Evolutionary conservation across 371 early-diverging fungal genomes (phyloP).

Genomic region (Syncephalastrum monosporum): DNA sequence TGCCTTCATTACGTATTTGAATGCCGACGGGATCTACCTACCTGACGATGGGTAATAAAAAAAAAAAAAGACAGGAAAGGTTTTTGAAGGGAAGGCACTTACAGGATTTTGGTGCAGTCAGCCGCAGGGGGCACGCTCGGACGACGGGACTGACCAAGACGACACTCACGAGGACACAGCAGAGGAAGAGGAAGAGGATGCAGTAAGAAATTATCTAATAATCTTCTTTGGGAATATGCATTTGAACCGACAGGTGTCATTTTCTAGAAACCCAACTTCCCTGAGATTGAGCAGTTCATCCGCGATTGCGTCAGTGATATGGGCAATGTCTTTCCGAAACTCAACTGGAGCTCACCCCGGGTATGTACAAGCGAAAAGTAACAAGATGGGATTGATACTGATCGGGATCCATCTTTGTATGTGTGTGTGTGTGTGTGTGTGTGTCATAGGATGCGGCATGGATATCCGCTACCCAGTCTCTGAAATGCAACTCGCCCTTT

Average conservation of each 20-base stretch:
- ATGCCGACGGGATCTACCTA: constrained; percentile 81
- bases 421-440: too few species aligned
- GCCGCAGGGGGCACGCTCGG: constrained; percentile 41
- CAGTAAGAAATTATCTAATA: not conserved
- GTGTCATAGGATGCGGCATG: constrained; percentile 79
- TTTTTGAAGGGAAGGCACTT: not conserved
- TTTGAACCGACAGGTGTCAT: not conserved
- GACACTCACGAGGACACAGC: constrained; percentile 38
- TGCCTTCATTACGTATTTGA: constrained; percentile 81
- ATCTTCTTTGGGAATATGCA: not conserved
- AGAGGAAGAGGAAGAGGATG: constrained; percentile 32
- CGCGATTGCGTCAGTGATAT: constrained; percentile 63
- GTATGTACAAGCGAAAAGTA: constrained; percentile 26
- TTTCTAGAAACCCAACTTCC: constrained; percentile 52
- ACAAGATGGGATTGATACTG: not conserved
- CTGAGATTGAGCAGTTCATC: constrained; percentile 62
- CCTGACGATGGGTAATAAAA: constrained; percentile 61
- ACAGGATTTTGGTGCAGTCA: constrained; percentile 19
- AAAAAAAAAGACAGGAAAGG: not conserved
- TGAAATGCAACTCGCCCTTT: constrained; percentile 72
- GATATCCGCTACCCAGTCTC: constrained; percentile 77
- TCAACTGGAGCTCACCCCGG: constrained; percentile 93
- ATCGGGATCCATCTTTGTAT: too few species aligned
- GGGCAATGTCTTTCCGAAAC: constrained; percentile 87
- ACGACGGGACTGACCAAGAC: constrained; percentile 32